Evolutionary conservation across 225 moss, liverwort and hornwort genomes (phyloP).

Genomic region (Polytrichum formosum): DNA sequence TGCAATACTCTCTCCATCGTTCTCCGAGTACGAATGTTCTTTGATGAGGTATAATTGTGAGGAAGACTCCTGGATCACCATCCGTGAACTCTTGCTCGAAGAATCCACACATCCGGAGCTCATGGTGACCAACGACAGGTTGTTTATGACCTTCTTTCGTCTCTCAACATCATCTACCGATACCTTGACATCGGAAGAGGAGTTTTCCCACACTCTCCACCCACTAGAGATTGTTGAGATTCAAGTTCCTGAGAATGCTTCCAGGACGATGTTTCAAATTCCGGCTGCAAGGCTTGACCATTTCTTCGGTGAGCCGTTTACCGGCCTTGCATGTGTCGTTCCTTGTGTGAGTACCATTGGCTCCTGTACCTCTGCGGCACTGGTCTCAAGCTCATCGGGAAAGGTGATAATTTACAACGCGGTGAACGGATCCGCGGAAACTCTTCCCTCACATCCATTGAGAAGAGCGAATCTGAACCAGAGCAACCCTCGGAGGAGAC

Average conservation of each 20-base stretch:
- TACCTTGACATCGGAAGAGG: not conserved
- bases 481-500: constrained; percentile 4
- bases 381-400: constrained; percentile 11
- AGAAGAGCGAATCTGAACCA: not conserved
- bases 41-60: constrained; percentile 2
- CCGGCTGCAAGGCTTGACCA: constrained; percentile 1
- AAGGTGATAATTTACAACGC: constrained; percentile 5
- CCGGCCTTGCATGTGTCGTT: constrained; percentile 8
- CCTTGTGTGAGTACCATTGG: not conserved
- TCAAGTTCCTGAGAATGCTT: not conserved
- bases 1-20: constrained; percentile 7
- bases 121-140: not conserved
- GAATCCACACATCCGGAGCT: constrained; percentile 13
- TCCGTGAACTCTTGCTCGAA: not conserved
- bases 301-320: constrained; percentile 5
- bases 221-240: constrained; percentile 9
- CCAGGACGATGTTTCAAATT: constrained; percentile 12
- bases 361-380: not conserved
- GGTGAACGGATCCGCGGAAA: constrained; percentile 8
- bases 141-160: constrained; percentile 13
- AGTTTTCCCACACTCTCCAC: not conserved
- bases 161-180: not conserved
- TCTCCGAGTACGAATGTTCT: constrained; percentile 7
- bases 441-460: constrained; percentile 14
- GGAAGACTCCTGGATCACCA: not conserved